Conservation (phyloP, 2,329 filamentous ascomycete species). For the Huntiella decipiens region DNA sequence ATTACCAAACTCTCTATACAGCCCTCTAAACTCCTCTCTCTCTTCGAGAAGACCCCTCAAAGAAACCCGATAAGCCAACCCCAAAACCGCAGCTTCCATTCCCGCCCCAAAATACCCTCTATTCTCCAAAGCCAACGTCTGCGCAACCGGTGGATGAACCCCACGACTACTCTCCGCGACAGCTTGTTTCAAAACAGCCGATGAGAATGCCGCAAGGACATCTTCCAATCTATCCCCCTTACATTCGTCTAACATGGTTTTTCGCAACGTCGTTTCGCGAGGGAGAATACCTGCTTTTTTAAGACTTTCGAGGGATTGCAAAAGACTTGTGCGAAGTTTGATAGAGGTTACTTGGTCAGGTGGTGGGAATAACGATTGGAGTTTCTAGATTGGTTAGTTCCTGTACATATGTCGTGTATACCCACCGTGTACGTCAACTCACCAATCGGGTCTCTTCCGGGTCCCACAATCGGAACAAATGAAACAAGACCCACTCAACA, state of each 20-base stretch:
- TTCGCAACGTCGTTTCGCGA: constrained; percentile 61
- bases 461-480: constrained; percentile 73
- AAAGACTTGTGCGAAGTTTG: constrained; percentile 69
- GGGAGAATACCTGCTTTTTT: constrained; percentile 78
- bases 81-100: constrained; percentile 41
- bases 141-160: constrained; percentile 28
- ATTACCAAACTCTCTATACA: constrained; percentile 44
- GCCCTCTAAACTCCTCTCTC: constrained; percentile 38
- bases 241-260: constrained; percentile 94
- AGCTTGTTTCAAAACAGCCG: constrained; percentile 56
- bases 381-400: constrained; percentile 39
- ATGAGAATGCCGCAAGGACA: constrained; percentile 66
- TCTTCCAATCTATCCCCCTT: constrained; percentile 83
- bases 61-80: constrained; percentile 53
- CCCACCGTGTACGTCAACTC: constrained; percentile 14
- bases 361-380: constrained; percentile 79
- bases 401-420: too few species aligned
- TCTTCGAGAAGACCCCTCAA: constrained; percentile 38
- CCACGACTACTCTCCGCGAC: constrained; percentile 21
- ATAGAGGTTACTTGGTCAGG: constrained; percentile 77
- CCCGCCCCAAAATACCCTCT: constrained; percentile 36
- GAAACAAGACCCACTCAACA: constrained; percentile 82
- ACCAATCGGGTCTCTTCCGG: constrained; percentile 55
- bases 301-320: constrained; percentile 60
- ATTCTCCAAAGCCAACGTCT: constrained; percentile 38